These are phyloP conservation scores for Heritiera littoralis DNA, from an alignment of 345 rosid genomes.

Conservation along the genomic window DNA sequence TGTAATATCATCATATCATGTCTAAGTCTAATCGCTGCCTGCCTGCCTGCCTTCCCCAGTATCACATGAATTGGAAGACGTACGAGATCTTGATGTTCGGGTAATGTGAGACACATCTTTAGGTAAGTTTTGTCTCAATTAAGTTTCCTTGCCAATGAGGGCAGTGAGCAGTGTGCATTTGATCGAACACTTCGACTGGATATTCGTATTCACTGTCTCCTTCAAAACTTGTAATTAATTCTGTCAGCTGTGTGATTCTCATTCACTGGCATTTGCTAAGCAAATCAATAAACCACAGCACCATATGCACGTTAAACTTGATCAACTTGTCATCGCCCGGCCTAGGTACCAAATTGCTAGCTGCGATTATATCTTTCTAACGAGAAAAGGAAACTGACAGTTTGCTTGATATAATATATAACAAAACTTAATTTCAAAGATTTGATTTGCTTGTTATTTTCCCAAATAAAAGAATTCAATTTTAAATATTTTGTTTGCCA, in stretches of 20 bases:
- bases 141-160: background rate
- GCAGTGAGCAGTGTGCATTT: background rate
- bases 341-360: too few relatives aligned
- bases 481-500: too few relatives aligned
- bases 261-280: too few relatives aligned
- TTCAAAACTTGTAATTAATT: too few relatives aligned
- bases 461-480: background rate
- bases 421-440: background rate
- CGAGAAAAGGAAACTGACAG: background rate
- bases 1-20: too few relatives aligned
- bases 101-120: background rate
- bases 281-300: too few relatives aligned
- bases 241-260: too few relatives aligned
- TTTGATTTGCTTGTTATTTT: constrained; percentile 9
- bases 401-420: background rate
- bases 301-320: too few relatives aligned
- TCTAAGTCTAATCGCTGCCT: too few relatives aligned
- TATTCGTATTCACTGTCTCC: too few relatives aligned
- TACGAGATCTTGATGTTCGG: background rate
- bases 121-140: background rate
- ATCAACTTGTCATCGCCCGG: too few relatives aligned
- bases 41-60: background rate
- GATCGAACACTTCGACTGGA: too few relatives aligned
- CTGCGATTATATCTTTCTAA: background rate
- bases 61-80: background rate